phyloP scores from a whole-genome alignment of 2,329 filamentous ascomycete species.

The Paramyrothecium sp. region DNA sequence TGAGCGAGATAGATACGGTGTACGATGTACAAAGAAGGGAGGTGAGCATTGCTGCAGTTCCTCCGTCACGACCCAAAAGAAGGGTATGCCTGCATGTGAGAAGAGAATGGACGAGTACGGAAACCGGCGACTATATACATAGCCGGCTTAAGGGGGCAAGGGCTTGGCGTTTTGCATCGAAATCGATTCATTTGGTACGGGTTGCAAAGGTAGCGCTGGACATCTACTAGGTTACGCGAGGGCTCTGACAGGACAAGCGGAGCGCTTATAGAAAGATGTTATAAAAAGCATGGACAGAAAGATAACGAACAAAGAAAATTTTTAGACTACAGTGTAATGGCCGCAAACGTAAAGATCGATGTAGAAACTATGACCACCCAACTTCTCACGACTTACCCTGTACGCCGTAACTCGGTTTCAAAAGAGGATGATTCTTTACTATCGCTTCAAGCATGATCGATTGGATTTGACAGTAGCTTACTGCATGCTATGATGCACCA shows the following conservation, averaged over 20 bases:
- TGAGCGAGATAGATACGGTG: not conserved
- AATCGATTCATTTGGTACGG: not conserved
- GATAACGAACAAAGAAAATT: constrained; percentile 10
- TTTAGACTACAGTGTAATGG: not conserved
- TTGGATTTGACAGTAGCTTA: no score
- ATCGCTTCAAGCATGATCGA: no score
- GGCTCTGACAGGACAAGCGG: not conserved
- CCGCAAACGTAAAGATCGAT: not conserved
- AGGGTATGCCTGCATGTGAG: not conserved
- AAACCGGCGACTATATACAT: not conserved
- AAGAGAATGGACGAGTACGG: not conserved
- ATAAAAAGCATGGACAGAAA: constrained; percentile 16
- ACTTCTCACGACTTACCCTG: no score
- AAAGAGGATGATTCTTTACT: no score
- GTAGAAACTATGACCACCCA: not conserved
- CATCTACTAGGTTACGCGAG: not conserved
- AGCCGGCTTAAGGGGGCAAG: not conserved
- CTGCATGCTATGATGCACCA: no score
- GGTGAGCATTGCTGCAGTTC: not conserved
- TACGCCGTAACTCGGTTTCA: no score
- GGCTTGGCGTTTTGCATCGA: not conserved
- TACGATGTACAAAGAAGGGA: not conserved
- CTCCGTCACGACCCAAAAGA: not conserved
- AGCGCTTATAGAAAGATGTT: constrained; percentile 13
- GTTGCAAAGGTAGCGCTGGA: not conserved